These are phyloP conservation scores for Phytophthora rubi DNA, from an alignment of 352 stramenopile species.

Conservation along the genomic window DNA sequence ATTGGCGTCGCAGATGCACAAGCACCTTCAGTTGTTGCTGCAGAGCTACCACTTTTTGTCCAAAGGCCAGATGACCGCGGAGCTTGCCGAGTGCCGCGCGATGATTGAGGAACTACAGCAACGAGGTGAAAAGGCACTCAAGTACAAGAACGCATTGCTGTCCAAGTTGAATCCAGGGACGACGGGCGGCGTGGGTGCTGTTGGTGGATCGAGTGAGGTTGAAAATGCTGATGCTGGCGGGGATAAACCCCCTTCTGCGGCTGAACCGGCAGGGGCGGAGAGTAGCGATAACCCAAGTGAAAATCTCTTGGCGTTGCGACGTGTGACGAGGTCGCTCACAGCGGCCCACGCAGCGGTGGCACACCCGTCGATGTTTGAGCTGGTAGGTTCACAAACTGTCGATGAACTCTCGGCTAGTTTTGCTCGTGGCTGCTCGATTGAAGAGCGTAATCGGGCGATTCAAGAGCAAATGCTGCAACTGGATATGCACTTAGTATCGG, in stretches of 20 bases:
- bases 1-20: conserved; percentile 88
- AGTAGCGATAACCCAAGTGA: conserved; percentile 18
- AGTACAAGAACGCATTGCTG: conserved; percentile 70
- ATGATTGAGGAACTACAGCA: conserved; percentile 79
- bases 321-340: conserved; percentile 81
- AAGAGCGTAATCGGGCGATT: conserved; percentile 59
- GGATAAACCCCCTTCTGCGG: conserved; percentile 6
- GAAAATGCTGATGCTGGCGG: neutral
- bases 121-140: conserved; percentile 64
- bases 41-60: conserved; percentile 72
- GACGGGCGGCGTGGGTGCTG: neutral
- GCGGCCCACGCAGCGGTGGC: conserved; percentile 79
- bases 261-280: conserved; percentile 5
- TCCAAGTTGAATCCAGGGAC: conserved; percentile 59
- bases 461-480: conserved; percentile 72
- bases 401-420: conserved; percentile 62
- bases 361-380: conserved; percentile 88
- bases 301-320: conserved; percentile 47
- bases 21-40: conserved; percentile 83
- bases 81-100: conserved; percentile 43
- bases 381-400: conserved; percentile 70
- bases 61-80: conserved; percentile 14
- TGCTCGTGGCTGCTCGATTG: conserved; percentile 45
- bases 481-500: conserved; percentile 70
- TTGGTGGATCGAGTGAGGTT: conserved; percentile 12